Base-by-base conservation (phyloP, 1,139 yeast genomes). In the Sugiyamaella sp. region DNA sequence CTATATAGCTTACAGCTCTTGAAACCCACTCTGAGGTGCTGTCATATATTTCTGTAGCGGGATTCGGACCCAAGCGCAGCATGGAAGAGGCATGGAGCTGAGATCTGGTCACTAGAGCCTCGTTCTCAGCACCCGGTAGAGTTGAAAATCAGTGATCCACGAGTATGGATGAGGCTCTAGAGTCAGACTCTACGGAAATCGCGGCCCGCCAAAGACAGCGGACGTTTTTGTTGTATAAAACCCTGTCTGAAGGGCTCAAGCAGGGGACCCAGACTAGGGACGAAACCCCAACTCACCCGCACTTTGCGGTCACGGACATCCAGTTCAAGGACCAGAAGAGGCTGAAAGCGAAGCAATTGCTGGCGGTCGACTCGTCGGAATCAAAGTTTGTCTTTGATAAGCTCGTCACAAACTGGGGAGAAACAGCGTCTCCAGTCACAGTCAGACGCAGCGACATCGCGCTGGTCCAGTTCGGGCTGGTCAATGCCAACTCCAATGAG, bases 341-440 rank as follows among this genome's bases (percentile, higher is more conserved):
- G 3, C 45, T 52, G 12, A 27, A 16, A 14, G 63, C 66, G 1
- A 45, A 56, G 24, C 41, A 45, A 14, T 46, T 64, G 14, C 35
- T 55, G 4, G 66, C 65, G 2, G 64, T 64, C 10, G 68, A 64
- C 45, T 59, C 66, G 10, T 53, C 64, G 3, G 67, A 63, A 46
- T 53, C 64, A 19, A 64, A 63, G 48, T 54, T 63, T 42, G 59
- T 61, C 12, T 52, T 64, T 19, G 29, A 53, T 22, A 61, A 60
- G 2, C 53, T 64, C 24, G 46, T 46, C 8, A 64, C 68, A 1
- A 59, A 56, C 43, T 63, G 65, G 66, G 68, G 68, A 10, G 43
- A 35, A 17, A 47, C 57, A 14, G 44, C 40, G 12, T 46, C 51
- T 2, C 56, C 60, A 1, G 61, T 58, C n/a, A 55, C 57, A 9